These are phyloP conservation scores for Torrubiellomyces zombiae DNA, from an alignment of 2,329 filamentous ascomycete species.

Conservation along the genomic window DNA sequence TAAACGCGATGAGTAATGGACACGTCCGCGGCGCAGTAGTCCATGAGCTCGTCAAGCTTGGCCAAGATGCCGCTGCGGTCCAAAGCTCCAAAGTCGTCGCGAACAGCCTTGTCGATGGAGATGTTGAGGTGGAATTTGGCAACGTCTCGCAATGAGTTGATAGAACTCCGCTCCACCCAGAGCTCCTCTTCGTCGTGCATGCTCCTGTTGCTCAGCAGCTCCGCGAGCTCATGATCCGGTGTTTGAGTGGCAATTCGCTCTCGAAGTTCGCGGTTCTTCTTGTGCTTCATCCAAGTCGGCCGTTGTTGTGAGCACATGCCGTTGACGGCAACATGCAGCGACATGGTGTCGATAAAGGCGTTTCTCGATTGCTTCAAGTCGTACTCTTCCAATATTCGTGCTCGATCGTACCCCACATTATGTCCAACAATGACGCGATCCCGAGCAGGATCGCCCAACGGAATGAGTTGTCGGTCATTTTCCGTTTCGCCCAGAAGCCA, in stretches of 20 bases:
- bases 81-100: constrained; percentile 74
- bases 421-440: constrained; percentile 77
- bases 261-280: constrained; percentile 71
- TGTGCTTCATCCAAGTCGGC: constrained; percentile 93
- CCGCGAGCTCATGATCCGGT: constrained; percentile 52
- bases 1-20: constrained; percentile 88
- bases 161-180: constrained; percentile 86
- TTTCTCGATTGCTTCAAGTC: constrained; percentile 66
- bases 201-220: constrained; percentile 50
- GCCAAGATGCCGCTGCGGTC: constrained; percentile 52
- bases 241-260: constrained; percentile 63
- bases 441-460: constrained; percentile 59
- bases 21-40: constrained; percentile 93
- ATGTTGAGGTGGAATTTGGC: constrained; percentile 91
- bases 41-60: constrained; percentile 66
- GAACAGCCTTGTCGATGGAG: constrained; percentile 73
- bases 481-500: constrained; percentile 79
- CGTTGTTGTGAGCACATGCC: constrained; percentile 96
- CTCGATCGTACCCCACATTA: constrained; percentile 89
- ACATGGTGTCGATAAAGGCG: constrained; percentile 94
- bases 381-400: constrained; percentile 80
- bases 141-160: constrained; percentile 89
- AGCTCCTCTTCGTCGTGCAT: constrained; percentile 83
- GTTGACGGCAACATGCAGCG: constrained; percentile 89
- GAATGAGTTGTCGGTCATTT: constrained; percentile 65